Base-by-base conservation (phyloP, 2,329 filamentous ascomycete genomes). In the Cladophialophora bantiana region DNA sequence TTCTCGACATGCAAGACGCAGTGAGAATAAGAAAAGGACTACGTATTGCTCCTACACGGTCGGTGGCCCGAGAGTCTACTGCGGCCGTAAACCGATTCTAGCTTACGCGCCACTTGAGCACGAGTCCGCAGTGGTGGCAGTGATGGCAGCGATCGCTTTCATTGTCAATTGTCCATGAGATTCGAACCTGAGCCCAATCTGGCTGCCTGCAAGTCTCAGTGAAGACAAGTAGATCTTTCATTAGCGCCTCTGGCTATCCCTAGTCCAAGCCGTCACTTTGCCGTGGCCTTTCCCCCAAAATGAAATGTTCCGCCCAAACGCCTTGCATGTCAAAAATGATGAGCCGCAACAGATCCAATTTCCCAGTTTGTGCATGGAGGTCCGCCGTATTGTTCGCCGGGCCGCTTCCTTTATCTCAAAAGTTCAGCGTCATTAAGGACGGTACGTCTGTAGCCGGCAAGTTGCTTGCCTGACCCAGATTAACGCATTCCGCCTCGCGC, bases 251-350 rank as follows among this genome's bases (percentile, higher is more conserved):
- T 50, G 45, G 45, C 45, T 50, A 10, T 50, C 5, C 45, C 45
- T 50, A 20, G 18, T 50, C 45, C 45, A 50, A 50, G 45, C 45
- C 45, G 20, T 50, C 45, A 50, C 20, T 26, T 50, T 50, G 45
- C 45, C 45, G 45, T 50, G 45, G 45, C 50, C 52, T 50, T 63
- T n/a, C 13, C 60, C n/a, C 15, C 5, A 50, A 26, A 50, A 45
- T 7, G 45, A 26, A 50, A 45, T 7, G 45, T 45, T 35, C 36
- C 35, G 9, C 50, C 56, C 61, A 53, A 59, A 65, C 66, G 62
- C 66, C 66, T 65, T 68, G 66, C 66, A 59, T 52, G 45, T 53
- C 34, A 52, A 62, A 65, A 55, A 62, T 12, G 36, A 56, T 10
- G n/a, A 12, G 52, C 31, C 10, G 34, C 52, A 55, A 35, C 52